Evolutionary conservation across 768 basidiomycete species (phyloP), one percentile per base, ranked within the genome.

Genomic region (Sporobolomyces pararoseus): DNA sequence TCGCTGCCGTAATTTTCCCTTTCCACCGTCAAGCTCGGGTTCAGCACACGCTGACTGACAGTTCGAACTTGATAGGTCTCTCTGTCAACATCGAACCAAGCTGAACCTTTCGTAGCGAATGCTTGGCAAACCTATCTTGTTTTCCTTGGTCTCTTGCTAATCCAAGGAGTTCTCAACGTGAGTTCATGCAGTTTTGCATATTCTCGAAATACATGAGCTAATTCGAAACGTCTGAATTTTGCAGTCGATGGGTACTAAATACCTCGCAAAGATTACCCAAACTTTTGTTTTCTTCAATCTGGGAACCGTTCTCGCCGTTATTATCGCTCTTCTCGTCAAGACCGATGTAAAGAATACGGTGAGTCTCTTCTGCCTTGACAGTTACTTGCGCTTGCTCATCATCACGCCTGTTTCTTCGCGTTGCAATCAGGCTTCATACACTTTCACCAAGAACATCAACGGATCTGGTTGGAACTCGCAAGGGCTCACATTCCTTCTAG

Each of bases 201-300:
- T n/a, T n/a, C n/a, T n/a, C n/a, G n/a, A 9, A 21, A 7, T 29
- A 13, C 17, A 29, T 6, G 27, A 21, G 0, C 53, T 27, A 31
- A 54, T 7, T 42, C 21, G 27, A 34, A 14, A 10, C n/a, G 39
- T 17, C n/a, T n/a, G n/a, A n/a, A n/a, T n/a, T 42, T 21, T 12
- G 3, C 27, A 72, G 67, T 73, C 72, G 2, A 25, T 68, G 46
- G 70, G 66, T 17, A 71, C 91, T 2, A 84, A 85, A 27, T 82
- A 87, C 71, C 85, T 94, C 6, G 90, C 91, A 0, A 83, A 82
- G 23, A 80, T 91, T 70, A 91, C 91, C 3, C 83, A 83, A 42
- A 64, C 66, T 34, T 91, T 91, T 76, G 90, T 94, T 6, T 93
- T 94, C 78, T 82, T 94, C 75, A 94, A 95, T 79, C 82, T 94